Evolutionary conservation across 768 basidiomycete species (phyloP), one percentile per base, ranked within the genome.

Genomic region (Dentipellis fragilis): DNA sequence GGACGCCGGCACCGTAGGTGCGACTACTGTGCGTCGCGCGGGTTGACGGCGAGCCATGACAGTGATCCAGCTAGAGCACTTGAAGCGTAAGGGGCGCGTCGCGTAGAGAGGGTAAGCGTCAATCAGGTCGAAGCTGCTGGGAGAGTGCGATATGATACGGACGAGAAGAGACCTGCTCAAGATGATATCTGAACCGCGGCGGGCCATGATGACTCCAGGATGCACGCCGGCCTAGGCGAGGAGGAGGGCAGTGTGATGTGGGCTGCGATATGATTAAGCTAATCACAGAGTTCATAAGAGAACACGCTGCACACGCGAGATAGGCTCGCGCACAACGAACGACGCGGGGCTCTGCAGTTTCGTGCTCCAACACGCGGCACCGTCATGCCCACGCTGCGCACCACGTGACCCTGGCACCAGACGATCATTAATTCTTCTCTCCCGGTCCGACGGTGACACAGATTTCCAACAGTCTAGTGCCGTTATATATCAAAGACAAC

Each of bases 401-500:
- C 29, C 29, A 29, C 29, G 29, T 29, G 29, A 29, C 29, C 29
- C 29, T 6, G 29, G 6, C 29, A n/a, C n/a, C n/a, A 29, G 29
- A 29, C 3, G 29, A 29, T 29, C 29, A 29, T 29, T 29, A 29
- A 29, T 29, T 29, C 29, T 29, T 6, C 29, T 6, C 29, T 6
- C 3, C 29, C 3, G 29, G 29, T 29, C 29, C n/a, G n/a, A n/a
- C n/a, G n/a, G n/a, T n/a, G n/a, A n/a, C n/a, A 17, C 17, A 42
- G 2, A 4, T 42, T 42, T n/a, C 14, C 19, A 19, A 17, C 42
- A 45, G 4, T 45, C 40, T 14, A 10, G 40, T 42, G 8, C 8
- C 42, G 19, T 45, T 19, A 17, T 40, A 40, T n/a, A 10, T 11
- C 42, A 7, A 45, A 17, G 42, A n/a, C 42, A 93, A 81, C 58